Percentiles rank a stretch among this genome's conserved stretches.
These are phyloP conservation scores for Prunus salicina DNA, from an alignment of 306 rosid genomes.

Conservation along the genomic window DNA sequence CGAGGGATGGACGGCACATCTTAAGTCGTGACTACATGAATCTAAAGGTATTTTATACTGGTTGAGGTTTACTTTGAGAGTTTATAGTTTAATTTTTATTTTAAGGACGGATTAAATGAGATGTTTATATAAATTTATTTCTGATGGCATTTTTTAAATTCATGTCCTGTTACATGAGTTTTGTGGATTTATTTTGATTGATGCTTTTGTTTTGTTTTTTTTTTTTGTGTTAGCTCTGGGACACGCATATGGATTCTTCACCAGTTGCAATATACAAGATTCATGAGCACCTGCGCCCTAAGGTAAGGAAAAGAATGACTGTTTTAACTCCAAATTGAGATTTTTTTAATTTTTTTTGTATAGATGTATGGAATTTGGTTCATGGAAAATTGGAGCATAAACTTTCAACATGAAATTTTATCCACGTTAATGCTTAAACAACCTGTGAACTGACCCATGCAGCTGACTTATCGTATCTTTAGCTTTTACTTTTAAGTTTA, in stretches of 20 bases:
- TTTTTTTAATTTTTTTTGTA: background rate
- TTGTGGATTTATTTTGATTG: background rate
- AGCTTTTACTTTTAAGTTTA: background rate
- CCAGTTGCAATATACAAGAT: constrained; percentile 55
- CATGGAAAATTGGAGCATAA: background rate
- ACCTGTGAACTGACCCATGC: background rate
- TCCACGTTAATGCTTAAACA: background rate
- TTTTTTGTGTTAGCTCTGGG: constrained; percentile 60
- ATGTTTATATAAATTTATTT: background rate
- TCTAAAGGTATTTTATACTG: constrained; percentile 45
- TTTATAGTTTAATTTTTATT: background rate
- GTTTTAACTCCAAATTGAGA: background rate
- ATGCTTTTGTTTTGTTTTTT: background rate
- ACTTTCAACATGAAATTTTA: background rate
- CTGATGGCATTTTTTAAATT: background rate
- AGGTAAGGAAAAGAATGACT: constrained; percentile 31
- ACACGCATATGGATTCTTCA: constrained; percentile 57
- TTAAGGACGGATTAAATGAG: background rate
- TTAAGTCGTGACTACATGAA: constrained; percentile 71
- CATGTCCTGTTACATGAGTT: background rate
- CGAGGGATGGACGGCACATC: constrained; percentile 51
- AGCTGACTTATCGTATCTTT: background rate
- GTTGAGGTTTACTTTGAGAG: background rate
- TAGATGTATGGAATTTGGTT: background rate
- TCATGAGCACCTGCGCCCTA: constrained; percentile 67